Percentiles rank a stretch among this genome's conserved stretches.
Evolutionary conservation across 176 grass and related monocot species (phyloP).

Genomic region (Triticum aestivum): IWGSC_CS_RefSeq_v2.1 NC_057802.1:131959810-131960309

Average conservation of each 20-base stretch:
- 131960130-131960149: slow-evolving; percentile 21
- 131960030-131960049: slow-evolving; percentile 18
- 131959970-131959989: slow-evolving; percentile 74
- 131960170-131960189: slow-evolving; percentile 61
- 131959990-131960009: slow-evolving; percentile 51
- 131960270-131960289: background rate
- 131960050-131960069: slow-evolving; percentile 37
- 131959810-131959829: background rate
- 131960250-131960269: background rate
- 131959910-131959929: slow-evolving; percentile 58
- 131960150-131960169: slow-evolving; percentile 6
- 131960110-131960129: slow-evolving; percentile 4
- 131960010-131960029: background rate
- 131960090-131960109: slow-evolving; percentile 48
- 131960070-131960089: slow-evolving; percentile 41
- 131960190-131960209: slow-evolving; percentile 47
- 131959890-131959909: slow-evolving; percentile 47
- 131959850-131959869: slow-evolving; percentile 59
- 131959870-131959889: slow-evolving; percentile 44
- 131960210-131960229: slow-evolving; percentile 18
- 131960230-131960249: slow-evolving; percentile 1
- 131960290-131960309: slow-evolving; percentile 28
- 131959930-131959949: slow-evolving; percentile 72
- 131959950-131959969: slow-evolving; percentile 37
- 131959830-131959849: slow-evolving; percentile 36